Evolutionary conservation across 331 rosid genomes (phyloP).

Genomic region (Quercus tomentella): DNA sequence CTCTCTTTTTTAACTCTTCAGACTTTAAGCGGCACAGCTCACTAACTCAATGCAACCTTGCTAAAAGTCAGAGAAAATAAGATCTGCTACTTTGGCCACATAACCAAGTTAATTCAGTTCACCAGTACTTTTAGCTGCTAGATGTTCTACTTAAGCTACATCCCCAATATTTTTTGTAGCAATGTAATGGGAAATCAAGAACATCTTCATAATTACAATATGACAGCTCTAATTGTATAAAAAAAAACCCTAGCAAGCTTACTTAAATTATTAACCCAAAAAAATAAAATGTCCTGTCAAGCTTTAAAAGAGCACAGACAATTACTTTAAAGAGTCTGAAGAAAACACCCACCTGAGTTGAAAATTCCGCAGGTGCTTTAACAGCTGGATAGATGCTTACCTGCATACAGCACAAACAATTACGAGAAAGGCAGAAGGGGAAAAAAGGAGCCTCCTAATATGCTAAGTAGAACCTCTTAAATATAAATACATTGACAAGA

Average conservation of each 20-base stretch:
- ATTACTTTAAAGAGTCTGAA: neutral
- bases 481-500: neutral
- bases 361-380: conserved; percentile 84
- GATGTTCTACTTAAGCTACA: neutral
- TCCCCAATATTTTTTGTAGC: neutral
- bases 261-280: too few species aligned
- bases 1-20: neutral
- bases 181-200: neutral
- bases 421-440: conserved; percentile 16
- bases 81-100: neutral
- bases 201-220: neutral
- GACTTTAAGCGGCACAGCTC: neutral
- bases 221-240: neutral
- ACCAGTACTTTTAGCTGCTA: neutral
- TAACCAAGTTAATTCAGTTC: neutral
- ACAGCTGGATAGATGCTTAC: conserved; percentile 89
- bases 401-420: conserved; percentile 37
- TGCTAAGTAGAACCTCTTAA: neutral
- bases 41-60: neutral
- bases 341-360: conserved; percentile 53
- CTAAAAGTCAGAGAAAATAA: neutral
- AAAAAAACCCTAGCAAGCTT: neutral
- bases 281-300: neutral
- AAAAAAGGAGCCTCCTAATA: neutral
- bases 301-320: neutral